phyloP scores from a whole-genome alignment of 495 filamentous ascomycete species.

The Aspergillus avenaceus region DNA sequence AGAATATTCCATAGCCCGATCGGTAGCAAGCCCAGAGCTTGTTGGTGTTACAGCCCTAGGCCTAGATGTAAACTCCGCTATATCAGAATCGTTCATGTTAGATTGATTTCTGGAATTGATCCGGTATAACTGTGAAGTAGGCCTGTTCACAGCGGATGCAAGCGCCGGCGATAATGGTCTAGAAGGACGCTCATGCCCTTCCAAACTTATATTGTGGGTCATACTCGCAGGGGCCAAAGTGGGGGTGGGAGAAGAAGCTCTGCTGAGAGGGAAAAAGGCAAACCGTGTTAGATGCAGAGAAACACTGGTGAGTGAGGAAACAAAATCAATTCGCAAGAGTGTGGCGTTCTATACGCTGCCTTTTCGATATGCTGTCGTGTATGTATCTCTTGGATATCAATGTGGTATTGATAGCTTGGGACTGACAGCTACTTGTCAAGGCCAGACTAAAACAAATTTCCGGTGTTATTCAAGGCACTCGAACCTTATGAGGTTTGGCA shows the following conservation, averaged over 20 bases:
- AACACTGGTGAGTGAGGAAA: neutral
- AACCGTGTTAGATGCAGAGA: too few species aligned
- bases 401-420: neutral
- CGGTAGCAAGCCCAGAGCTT: constrained; percentile 8
- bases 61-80: neutral
- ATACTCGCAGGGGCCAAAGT: neutral
- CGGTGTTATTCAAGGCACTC: neutral
- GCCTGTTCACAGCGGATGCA: neutral
- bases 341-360: neutral
- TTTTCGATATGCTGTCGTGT: neutral
- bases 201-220: neutral
- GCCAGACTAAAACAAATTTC: neutral
- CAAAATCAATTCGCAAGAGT: neutral
- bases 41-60: constrained; percentile 3
- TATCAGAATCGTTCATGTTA: neutral
- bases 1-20: constrained; percentile 11
- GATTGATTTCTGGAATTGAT: neutral
- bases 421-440: neutral
- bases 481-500: neutral
- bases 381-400: neutral
- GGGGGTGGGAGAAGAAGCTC: neutral
- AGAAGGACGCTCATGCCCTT: neutral
- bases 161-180: neutral
- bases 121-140: neutral
- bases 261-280: neutral